Conservation (phyloP, 805 yeast genomes). For the Lipomyces mesembrius region DNA sequence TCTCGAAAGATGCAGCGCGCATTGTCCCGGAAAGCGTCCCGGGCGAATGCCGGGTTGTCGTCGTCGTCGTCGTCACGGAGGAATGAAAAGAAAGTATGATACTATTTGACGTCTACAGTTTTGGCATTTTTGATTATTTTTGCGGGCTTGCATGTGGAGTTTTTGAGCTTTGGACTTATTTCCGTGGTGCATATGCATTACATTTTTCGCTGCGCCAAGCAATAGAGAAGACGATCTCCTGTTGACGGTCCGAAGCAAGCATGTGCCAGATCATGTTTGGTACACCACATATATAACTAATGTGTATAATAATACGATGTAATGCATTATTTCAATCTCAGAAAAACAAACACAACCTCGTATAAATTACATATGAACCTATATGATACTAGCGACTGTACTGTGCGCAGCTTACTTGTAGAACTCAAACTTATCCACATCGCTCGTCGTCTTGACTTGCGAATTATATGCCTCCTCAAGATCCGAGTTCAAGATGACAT, state of each 20-base stretch:
- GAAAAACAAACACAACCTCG: background rate
- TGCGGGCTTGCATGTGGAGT: background rate
- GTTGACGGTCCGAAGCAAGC: background rate
- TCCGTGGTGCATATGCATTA: background rate
- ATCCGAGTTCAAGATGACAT: slow-evolving; percentile 93
- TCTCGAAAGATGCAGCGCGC: background rate
- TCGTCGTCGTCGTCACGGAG: background rate
- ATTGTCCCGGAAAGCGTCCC: background rate
- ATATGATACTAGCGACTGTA: background rate
- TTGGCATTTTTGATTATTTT: background rate
- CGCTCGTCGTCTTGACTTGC: slow-evolving; percentile 94
- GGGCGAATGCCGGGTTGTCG: background rate
- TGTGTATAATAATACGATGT: background rate
- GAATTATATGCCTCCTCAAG: slow-evolving; percentile 96
- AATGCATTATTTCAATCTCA: background rate
- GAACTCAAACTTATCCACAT: slow-evolving; percentile 96
- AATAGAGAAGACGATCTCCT: no score
- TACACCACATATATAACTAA: background rate
- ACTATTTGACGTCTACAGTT: background rate
- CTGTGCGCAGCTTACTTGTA: slow-evolving; percentile 67
- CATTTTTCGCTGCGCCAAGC: background rate
- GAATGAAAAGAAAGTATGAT: background rate
- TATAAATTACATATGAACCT: background rate
- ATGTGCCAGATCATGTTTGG: background rate
- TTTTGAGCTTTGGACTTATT: background rate